Percentiles rank a stretch among this genome's conserved stretches.
Conservation (phyloP, 1,284 basidiomycete species). For the Vanrija sp. region DNA sequence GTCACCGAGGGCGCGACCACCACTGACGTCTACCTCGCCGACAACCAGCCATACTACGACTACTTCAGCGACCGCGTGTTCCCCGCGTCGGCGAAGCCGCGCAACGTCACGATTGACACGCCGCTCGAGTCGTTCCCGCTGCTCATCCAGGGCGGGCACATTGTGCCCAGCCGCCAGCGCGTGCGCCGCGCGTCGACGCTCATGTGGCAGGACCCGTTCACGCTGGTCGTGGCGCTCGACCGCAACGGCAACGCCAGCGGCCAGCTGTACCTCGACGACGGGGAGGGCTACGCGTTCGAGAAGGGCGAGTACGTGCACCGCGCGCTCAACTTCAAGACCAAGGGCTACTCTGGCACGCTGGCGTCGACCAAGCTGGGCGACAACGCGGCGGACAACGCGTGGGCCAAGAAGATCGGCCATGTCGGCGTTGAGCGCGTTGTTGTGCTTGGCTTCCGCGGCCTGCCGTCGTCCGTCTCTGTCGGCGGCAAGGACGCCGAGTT, state of each 20-base stretch:
- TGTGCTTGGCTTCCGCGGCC: constrained; percentile 64
- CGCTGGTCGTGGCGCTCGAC: constrained; percentile 76
- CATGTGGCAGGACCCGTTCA: constrained; percentile 91
- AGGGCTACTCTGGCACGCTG: constrained; percentile 52
- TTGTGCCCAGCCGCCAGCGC: constrained; percentile 80
- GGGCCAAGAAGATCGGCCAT: constrained; percentile 60
- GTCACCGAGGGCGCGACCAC: constrained; percentile 69
- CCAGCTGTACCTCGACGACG: constrained; percentile 93
- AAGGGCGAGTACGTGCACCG: constrained; percentile 80
- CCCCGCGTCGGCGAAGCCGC: constrained; percentile 61
- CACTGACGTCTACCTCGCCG: constrained; percentile 77
- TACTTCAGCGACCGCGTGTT: constrained; percentile 73
- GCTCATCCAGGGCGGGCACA: constrained; percentile 86
- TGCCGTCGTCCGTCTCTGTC: constrained; percentile 57
- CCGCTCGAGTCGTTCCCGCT: constrained; percentile 77
- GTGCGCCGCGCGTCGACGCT: constrained; percentile 78
- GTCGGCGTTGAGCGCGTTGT: constrained; percentile 78
- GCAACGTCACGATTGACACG: constrained; percentile 68
- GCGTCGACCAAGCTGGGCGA: constrained; percentile 2
- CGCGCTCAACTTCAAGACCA: constrained; percentile 58
- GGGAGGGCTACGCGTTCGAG: constrained; percentile 74
- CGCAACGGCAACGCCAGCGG: constrained; percentile 65
- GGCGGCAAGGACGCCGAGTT: constrained; percentile 52
- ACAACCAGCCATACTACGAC: constrained; percentile 90
- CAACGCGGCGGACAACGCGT: constrained; percentile 63